Percentiles rank a stretch among this genome's conserved stretches.
phyloP scores from a whole-genome alignment of 169 alveolate genomes.

The Cryptosporidium tyzzeri region DNA sequence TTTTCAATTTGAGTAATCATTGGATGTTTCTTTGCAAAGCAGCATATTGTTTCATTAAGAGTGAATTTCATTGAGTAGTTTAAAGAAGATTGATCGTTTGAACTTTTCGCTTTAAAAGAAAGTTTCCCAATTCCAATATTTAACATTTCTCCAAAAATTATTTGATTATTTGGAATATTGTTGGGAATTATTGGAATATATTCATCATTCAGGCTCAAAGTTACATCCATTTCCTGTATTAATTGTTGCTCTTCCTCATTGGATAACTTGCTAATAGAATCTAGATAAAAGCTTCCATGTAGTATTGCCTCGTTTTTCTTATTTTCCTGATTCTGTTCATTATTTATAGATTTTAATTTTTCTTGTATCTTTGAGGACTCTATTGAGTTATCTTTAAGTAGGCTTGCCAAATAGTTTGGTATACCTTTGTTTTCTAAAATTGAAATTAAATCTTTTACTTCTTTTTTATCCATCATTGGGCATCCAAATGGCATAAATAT shows the following conservation, averaged over 20 bases:
- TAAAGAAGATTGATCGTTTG: background rate
- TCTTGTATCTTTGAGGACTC: background rate
- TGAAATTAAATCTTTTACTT: background rate
- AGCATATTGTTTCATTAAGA: constrained; percentile 24
- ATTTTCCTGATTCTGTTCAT: background rate
- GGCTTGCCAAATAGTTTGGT: constrained; percentile 6
- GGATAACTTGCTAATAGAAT: constrained; percentile 6
- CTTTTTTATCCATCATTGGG: constrained; percentile 33
- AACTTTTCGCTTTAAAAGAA: background rate
- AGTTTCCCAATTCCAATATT: constrained; percentile 31
- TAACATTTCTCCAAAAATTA: constrained; percentile 1
- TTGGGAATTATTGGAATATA: background rate
- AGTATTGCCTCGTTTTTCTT: background rate
- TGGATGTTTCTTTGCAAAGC: constrained; percentile 56
- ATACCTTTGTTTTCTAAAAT: background rate
- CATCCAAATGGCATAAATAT: constrained; percentile 50
- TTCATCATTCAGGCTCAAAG: constrained; percentile 8
- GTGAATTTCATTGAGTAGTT: constrained; percentile 24
- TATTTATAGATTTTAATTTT: background rate
- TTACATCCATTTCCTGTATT: constrained; percentile 5
- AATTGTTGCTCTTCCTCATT: constrained; percentile 2
- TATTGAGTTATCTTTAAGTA: background rate
- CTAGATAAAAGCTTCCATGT: constrained; percentile 20
- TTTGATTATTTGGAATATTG: background rate
- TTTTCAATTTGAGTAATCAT: constrained; percentile 19